Conservation (phyloP, 2,329 filamentous ascomycete species). For the Penicillium sp. region DNA sequence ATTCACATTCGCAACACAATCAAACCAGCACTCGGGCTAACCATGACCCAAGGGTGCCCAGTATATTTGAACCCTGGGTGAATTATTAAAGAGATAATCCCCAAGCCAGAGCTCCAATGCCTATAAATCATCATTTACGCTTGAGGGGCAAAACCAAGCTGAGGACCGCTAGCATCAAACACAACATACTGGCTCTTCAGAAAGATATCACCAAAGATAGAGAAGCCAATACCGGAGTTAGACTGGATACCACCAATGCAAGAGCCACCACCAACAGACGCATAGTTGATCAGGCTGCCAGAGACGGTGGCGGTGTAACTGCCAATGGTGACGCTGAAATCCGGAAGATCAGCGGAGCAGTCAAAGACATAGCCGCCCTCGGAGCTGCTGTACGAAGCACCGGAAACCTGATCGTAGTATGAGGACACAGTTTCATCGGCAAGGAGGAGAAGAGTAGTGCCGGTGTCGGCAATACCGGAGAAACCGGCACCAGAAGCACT, state of each 20-base stretch:
- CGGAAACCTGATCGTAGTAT: slow-evolving; percentile 61
- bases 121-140: slow-evolving; percentile 15
- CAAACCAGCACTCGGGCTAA: too few species aligned
- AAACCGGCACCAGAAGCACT: slow-evolving; percentile 43
- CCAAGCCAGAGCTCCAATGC: neutral
- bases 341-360: slow-evolving; percentile 52
- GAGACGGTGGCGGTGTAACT: slow-evolving; percentile 54
- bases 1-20: too few species aligned
- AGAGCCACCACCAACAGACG: slow-evolving; percentile 39
- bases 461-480: slow-evolving; percentile 65
- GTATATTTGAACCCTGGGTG: too few species aligned
- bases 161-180: slow-evolving; percentile 58
- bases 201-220: slow-evolving; percentile 76
- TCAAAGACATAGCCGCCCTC: slow-evolving; percentile 58
- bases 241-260: slow-evolving; percentile 79
- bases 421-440: slow-evolving; percentile 52
- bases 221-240: slow-evolving; percentile 57
- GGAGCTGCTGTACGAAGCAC: slow-evolving; percentile 38
- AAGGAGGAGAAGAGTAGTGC: slow-evolving; percentile 65
- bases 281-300: slow-evolving; percentile 57
- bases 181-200: slow-evolving; percentile 76
- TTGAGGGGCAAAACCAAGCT: slow-evolving; percentile 51
- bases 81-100: too few species aligned
- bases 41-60: too few species aligned
- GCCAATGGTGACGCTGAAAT: slow-evolving; percentile 54